Conservation (phyloP, 352 stramenopile genomes). For the Halophytophthora batemanensis region DNA sequence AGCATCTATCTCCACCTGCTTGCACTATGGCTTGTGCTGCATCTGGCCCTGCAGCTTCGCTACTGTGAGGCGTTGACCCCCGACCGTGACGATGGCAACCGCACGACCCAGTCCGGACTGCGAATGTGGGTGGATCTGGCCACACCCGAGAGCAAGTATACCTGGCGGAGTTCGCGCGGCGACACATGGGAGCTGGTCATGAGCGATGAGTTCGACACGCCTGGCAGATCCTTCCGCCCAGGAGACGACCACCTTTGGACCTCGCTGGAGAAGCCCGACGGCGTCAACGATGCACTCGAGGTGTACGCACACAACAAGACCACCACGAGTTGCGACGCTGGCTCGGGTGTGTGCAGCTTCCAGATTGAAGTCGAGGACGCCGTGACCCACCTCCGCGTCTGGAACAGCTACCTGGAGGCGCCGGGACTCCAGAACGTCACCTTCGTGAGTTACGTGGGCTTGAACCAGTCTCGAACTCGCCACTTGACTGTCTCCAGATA, state of each 20-base stretch:
- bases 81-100: conserved; percentile 15
- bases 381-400: conserved; percentile 28
- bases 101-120: conserved; percentile 34
- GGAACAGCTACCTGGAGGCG: conserved; percentile 39
- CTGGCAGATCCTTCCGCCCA: conserved; percentile 79
- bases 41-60: neutral
- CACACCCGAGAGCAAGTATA: conserved; percentile 27
- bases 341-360: conserved; percentile 25
- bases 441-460: conserved; percentile 24
- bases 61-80: conserved; percentile 2
- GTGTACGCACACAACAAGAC: conserved; percentile 89
- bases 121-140: conserved; percentile 49
- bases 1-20: too few relatives aligned
- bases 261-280: conserved; percentile 91
- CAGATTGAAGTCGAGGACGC: conserved; percentile 38
- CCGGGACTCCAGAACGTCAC: conserved; percentile 35
- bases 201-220: conserved; percentile 94
- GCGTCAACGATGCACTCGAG: conserved; percentile 87
- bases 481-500: neutral
- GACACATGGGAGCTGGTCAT: conserved; percentile 86
- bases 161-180: conserved; percentile 35
- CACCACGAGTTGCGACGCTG: conserved; percentile 33
- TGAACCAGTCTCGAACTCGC: conserved; percentile 6
- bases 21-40: conserved; percentile 1
- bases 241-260: conserved; percentile 91